Evolutionary conservation across 768 basidiomycete species (phyloP).

Genomic region (Boletus reticulatus): DNA sequence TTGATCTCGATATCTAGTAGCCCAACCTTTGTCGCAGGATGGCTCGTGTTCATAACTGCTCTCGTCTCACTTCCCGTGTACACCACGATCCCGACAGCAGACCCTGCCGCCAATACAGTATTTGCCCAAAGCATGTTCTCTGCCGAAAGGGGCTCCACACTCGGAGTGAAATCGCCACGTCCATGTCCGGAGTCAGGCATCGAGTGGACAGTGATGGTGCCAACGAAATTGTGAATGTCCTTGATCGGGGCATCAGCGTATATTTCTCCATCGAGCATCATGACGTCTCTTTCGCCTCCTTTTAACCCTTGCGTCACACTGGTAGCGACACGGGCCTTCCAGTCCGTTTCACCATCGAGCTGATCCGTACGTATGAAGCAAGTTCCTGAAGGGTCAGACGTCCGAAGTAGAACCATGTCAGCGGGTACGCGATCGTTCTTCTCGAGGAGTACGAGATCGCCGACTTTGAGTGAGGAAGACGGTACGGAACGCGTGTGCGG

Average conservation of each 20-base stretch:
- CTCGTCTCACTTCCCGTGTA: slow-evolving; percentile 95
- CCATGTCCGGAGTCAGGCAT: slow-evolving; percentile 25
- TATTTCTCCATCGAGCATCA: slow-evolving; percentile 78
- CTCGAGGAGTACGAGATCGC: slow-evolving; percentile 87
- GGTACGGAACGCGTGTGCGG: slow-evolving; percentile 75
- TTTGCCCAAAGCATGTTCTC: slow-evolving; percentile 98
- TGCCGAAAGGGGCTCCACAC: slow-evolving; percentile 83
- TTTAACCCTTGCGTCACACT: slow-evolving; percentile 17
- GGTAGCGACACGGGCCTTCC: slow-evolving; percentile 94
- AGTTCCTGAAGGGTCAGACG: slow-evolving; percentile 85
- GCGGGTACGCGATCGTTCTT: slow-evolving; percentile 98
- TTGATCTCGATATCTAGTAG: slow-evolving; percentile 94
- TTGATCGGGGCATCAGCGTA: slow-evolving; percentile 96
- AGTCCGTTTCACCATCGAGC: slow-evolving; percentile 97
- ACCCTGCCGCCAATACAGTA: slow-evolving; percentile 94
- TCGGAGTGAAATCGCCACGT: slow-evolving; percentile 39
- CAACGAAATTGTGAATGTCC: slow-evolving; percentile 94
- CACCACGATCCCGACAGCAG: slow-evolving; percentile 87
- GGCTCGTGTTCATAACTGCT: slow-evolving; percentile 98
- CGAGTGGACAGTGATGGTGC: slow-evolving; percentile 79
- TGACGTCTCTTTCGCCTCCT: slow-evolving; percentile 45
- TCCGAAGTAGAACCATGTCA: slow-evolving; percentile 86
- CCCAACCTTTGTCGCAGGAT: slow-evolving; percentile 93
- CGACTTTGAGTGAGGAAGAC: slow-evolving; percentile 84
- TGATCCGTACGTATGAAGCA: slow-evolving; percentile 99